Conservation (phyloP, 257 asterid species). For the Ocimum tenuiflorum region DNA sequence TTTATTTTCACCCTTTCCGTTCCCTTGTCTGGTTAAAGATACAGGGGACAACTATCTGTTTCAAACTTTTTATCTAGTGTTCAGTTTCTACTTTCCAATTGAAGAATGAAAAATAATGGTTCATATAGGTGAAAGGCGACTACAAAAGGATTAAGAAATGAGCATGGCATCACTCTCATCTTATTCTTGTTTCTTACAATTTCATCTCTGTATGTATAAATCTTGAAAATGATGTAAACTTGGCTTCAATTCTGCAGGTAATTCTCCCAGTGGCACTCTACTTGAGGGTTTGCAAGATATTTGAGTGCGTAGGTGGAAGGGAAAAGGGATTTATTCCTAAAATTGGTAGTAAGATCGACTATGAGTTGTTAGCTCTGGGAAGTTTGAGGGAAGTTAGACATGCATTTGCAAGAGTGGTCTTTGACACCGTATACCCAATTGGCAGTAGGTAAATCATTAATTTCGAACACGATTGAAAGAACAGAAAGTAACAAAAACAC, state of each 20-base stretch:
- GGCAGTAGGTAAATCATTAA: constrained; percentile 16
- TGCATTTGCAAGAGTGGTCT: constrained; percentile 78
- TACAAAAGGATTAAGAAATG: not conserved
- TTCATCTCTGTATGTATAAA: not conserved
- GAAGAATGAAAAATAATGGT: no score
- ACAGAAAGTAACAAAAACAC: not conserved
- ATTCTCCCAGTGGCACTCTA: constrained; percentile 46
- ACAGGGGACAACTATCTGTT: not conserved
- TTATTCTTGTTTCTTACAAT: not conserved
- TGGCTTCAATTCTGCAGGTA: constrained; percentile 44
- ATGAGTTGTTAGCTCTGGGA: constrained; percentile 67
- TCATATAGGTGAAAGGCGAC: not conserved
- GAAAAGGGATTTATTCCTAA: constrained; percentile 51
- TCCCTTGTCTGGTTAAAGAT: not conserved
- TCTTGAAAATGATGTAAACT: not conserved
- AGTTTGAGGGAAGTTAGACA: constrained; percentile 71
- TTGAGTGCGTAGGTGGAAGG: constrained; percentile 59
- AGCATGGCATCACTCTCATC: not conserved
- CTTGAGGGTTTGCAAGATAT: constrained; percentile 53
- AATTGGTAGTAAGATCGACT: constrained; percentile 56
- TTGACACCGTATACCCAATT: constrained; percentile 76
- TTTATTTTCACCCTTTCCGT: not conserved
- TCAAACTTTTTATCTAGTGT: not conserved
- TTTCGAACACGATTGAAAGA: not conserved
- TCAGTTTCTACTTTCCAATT: no score